These are phyloP conservation scores for Colletotrichum sp. DNA, from an alignment of 2,329 filamentous ascomycete species.

Conservation along the genomic window DNA sequence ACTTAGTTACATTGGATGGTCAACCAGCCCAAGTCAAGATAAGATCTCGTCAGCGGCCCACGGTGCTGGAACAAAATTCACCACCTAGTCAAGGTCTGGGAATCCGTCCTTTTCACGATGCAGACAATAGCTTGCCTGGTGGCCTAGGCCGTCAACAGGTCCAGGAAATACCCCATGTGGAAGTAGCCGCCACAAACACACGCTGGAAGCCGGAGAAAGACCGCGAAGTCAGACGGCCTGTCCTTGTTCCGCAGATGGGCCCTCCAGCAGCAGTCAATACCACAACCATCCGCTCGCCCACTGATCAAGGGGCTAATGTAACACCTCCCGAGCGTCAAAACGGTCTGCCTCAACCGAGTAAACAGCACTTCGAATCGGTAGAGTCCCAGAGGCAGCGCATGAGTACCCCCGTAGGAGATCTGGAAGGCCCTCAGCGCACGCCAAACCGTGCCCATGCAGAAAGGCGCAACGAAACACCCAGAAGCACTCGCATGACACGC, in stretches of 20 bases:
- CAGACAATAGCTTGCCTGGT: background rate
- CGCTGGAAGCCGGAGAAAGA: background rate
- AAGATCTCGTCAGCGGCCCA: background rate
- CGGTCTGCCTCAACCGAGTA: background rate
- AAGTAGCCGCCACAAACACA: background rate
- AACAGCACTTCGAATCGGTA: background rate
- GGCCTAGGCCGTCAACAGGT: background rate
- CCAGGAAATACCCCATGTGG: background rate
- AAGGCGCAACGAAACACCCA: background rate
- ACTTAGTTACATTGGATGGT: background rate
- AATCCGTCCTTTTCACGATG: constrained; percentile 4
- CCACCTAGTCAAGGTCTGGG: background rate
- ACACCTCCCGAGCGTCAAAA: background rate
- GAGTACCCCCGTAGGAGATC: background rate
- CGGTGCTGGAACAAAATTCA: background rate
- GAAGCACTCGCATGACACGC: background rate
- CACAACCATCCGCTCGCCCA: background rate
- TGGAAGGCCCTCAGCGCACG: background rate
- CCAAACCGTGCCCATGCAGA: background rate
- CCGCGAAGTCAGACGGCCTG: background rate
- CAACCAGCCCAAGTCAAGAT: background rate
- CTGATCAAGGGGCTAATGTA: background rate
- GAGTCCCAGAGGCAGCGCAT: background rate
- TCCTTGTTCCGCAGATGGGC: background rate
- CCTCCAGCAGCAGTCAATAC: background rate